Percentiles rank a stretch among this genome's conserved stretches.
These are phyloP conservation scores for Lindgomyces ingoldianus DNA, from an alignment of 495 filamentous ascomycete genomes.

Conservation along the genomic window DNA sequence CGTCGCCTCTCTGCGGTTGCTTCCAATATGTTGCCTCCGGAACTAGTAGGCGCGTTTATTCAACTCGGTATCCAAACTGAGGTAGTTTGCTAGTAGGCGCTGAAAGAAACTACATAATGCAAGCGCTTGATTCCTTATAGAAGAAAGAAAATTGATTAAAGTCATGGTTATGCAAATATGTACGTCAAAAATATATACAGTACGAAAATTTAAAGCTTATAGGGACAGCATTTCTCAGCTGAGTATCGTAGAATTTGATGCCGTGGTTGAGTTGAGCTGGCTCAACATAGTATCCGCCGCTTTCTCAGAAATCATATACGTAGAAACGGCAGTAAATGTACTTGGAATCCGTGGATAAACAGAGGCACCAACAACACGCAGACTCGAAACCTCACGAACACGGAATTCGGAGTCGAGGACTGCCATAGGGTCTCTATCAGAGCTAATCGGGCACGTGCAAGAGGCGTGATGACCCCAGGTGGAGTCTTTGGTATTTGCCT, in stretches of 20 bases:
- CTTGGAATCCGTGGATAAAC: constrained; percentile 52
- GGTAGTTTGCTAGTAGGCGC: no score
- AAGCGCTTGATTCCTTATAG: no score
- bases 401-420: constrained; percentile 57
- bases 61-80: no score
- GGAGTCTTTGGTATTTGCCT: constrained; percentile 46
- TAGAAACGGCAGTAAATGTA: constrained; percentile 58
- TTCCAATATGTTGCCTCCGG: no score
- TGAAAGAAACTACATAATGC: no score
- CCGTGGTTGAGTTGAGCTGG: constrained; percentile 7
- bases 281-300: constrained; percentile 60
- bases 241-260: background rate
- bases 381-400: constrained; percentile 50
- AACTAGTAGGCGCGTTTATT: no score
- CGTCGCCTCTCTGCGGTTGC: no score
- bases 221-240: no score
- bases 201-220: no score
- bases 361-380: constrained; percentile 49
- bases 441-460: constrained; percentile 54
- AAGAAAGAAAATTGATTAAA: no score
- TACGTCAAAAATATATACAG: no score
- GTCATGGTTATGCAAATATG: no score
- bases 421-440: constrained; percentile 50
- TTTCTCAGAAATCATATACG: constrained; percentile 65
- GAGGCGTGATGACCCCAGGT: constrained; percentile 57